Evolutionary conservation across 208 protist species (phyloP), one percentile per base, ranked within the genome.

Genomic region (Leishmania guyanensis): DNA sequence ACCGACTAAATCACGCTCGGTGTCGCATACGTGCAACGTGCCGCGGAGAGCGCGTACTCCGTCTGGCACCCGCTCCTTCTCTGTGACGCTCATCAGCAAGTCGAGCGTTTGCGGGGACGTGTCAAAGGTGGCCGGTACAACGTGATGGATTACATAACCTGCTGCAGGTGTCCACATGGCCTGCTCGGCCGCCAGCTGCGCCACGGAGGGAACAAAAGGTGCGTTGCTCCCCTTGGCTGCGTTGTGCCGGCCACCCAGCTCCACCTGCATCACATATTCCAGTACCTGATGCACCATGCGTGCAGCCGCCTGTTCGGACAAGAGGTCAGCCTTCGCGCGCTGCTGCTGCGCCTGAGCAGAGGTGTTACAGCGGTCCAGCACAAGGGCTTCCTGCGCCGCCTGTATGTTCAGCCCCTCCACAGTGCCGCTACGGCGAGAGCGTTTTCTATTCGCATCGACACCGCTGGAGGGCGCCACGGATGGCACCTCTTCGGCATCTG

Each of bases 191-290:
- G 82, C 85, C n/a, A 94, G 70, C 22, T 86, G 65, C 58, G 78
- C 77, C 0, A 68, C 56, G 2, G 82, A 72, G 3, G 86, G 76
- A 22, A 89, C 80, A 36, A 70, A 80, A 0, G 91, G 81, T 5
- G 84, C 64, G 51, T 79, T 74, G 17, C 84, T 86, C 51, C 81
- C 76, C 66, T 89, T 80, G 10, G 62, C 64, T 1, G 89, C 83
- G 81, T 94, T 95, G 78, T 93, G 90, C 51, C 87, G 81, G 14
- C 93, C 93, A 33, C 91, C 91, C 1, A 92, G 80, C 65, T 90
- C 84, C 29, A 75, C 58, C 46, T 69, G 68, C 84, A 97, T 84
- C 14, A 97, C 88, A 79, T 95, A 93, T 66, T 91, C 87, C 69
- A 96, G 54, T 36, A 96, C 79, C n/a, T 77, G 85, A 77, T 90